A percentile compares a stretch with the other conserved stretches of the same genome.
phyloP scores from a whole-genome alignment of 805 yeast species.

The Ogataea henricii region DNA sequence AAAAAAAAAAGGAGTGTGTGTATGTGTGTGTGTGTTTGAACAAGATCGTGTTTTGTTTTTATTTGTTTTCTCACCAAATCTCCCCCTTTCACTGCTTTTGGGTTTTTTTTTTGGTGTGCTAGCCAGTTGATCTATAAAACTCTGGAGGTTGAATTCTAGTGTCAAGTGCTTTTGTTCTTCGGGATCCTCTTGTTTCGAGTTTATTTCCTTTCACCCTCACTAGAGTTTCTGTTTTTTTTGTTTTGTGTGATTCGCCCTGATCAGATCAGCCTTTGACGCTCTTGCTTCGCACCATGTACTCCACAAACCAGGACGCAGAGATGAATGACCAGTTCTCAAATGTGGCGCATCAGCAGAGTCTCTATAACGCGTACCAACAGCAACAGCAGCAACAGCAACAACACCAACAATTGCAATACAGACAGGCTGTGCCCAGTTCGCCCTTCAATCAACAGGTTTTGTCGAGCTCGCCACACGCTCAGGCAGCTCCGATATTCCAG shows the following conservation, averaged over 20 bases:
- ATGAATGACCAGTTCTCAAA: conserved; percentile 8
- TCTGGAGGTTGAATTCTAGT: too few species aligned
- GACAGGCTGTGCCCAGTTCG: conserved; percentile 11
- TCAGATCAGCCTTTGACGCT: neutral
- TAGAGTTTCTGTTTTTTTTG: neutral
- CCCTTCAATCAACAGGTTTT: conserved; percentile 8
- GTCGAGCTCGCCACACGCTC: conserved; percentile 18
- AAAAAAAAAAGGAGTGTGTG: too few species aligned
- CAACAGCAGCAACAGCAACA: conserved; percentile 37
- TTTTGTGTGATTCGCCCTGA: conserved; percentile 1
- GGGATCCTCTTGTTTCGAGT: neutral
- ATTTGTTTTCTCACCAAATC: conserved; percentile 1
- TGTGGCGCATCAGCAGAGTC: conserved; percentile 26
- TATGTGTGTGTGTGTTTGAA: neutral
- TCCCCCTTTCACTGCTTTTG: neutral
- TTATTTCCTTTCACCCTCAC: too few species aligned
- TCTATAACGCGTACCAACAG: conserved; percentile 25
- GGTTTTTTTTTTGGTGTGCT: neutral
- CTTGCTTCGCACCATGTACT: conserved; percentile 9
- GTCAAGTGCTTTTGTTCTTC: neutral
- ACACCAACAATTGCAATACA: conserved; percentile 35
- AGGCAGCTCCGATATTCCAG: conserved; percentile 20
- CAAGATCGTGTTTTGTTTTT: conserved; percentile 21
- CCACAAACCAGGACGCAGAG: conserved; percentile 11
- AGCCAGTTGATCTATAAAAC: neutral